Evolutionary conservation across 139 green algal species (phyloP), one percentile per base, ranked within the genome.

Genomic region (Chlamydomonas incerta): DNA sequence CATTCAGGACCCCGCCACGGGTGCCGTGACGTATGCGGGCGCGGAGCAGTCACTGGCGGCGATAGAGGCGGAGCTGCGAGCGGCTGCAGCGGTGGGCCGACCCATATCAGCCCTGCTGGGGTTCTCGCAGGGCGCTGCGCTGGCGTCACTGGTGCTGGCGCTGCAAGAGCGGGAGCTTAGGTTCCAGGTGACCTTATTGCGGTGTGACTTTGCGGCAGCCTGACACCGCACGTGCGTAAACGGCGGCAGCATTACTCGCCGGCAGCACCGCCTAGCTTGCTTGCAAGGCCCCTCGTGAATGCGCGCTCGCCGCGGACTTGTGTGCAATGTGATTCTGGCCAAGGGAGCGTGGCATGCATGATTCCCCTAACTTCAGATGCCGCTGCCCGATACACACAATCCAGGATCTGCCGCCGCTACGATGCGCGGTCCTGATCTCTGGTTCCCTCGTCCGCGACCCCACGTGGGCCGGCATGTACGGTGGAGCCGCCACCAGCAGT

Each of bases 81-180:
- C 21, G 4, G 79, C 66, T n/a, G 79, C 79, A 20, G 79, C 47
- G n/a, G 11, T 3, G 29, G 66, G 77, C 13, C 74, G 46, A 20
- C 87, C 80, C 31, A 79, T 87, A 33, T 58, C 65, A n/a, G 86
- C 70, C 2, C 55, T 90, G 55, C 4, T 90, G 50, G 86, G 86
- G 1, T 90, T 90, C 68, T 90, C 86, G 33, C 86, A 90, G 75
- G 86, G 86, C 1, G 86, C 86, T 26, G 58, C 58, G 10, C 41
- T 87, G 0, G 62, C 77, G 10, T 28, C n/a, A 29, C 55, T 90
- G 47, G 57, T 87, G 69, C 35, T 57, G 69, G 57, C 31, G 50
- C 34, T 90, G 55, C 86, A 87, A 60, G 71, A 80, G 57, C 57
- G 82, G 29, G 57, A 69, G 4, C 23, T 65, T 62, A 26, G 62